Evolutionary conservation across 306 rosid species (phyloP).

Genomic region (Vigna radiata): DNA sequence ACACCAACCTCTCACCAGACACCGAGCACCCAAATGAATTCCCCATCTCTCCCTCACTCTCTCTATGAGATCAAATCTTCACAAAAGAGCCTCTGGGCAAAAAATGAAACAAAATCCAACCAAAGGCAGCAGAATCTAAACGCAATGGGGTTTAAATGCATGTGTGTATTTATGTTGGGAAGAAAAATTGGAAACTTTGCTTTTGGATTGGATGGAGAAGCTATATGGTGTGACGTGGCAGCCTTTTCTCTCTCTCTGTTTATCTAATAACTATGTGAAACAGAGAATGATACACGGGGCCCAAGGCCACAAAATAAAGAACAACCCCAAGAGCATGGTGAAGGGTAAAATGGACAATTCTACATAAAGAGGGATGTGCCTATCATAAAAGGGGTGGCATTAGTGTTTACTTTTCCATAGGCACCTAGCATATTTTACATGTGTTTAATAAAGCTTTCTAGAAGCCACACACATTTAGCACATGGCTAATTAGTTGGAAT

Average conservation of each 20-base stretch:
- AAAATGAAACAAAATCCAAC: not conserved
- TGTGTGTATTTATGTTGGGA: not conserved
- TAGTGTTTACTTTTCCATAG: too few species aligned
- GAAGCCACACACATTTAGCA: too few species aligned
- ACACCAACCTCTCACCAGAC: conserved; percentile 91
- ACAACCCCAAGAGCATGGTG: too few species aligned
- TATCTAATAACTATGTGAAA: not conserved
- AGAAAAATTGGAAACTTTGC: conserved; percentile 31
- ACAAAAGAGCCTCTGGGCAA: not conserved
- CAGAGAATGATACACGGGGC: too few species aligned
- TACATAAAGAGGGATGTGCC: too few species aligned
- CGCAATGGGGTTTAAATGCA: conserved; percentile 32
- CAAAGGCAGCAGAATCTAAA: conserved; percentile 1
- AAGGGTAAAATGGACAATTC: too few species aligned
- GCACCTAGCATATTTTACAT: too few species aligned
- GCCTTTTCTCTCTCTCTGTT: not conserved
- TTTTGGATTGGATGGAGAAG: conserved; percentile 37
- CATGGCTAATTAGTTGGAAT: too few species aligned
- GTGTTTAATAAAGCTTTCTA: too few species aligned
- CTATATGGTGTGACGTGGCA: conserved; percentile 50
- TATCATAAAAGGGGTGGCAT: too few species aligned
- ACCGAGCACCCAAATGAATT: conserved; percentile 98
- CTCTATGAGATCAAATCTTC: conserved; percentile 14
- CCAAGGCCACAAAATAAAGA: too few species aligned
- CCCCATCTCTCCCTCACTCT: conserved; percentile 70